Evolutionary conservation across 352 stramenopile species (phyloP), one percentile per base, ranked within the genome.

Genomic region (Pythium scleroteichum): DNA sequence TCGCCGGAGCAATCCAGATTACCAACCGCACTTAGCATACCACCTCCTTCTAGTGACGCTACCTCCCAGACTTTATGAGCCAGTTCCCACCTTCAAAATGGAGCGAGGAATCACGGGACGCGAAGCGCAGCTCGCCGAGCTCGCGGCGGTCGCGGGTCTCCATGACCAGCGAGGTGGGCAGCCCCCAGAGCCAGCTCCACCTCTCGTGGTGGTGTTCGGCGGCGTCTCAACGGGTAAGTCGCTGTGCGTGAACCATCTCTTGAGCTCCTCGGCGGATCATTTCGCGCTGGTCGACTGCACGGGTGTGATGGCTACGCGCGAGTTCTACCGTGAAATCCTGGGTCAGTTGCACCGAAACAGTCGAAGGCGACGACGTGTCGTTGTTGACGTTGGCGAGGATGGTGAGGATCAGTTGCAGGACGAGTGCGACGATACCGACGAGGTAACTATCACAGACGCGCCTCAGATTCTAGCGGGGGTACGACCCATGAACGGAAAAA

Each of bases 201-300:
- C 84, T 32, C 75, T 94, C 3, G 64, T 90, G 24, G 68, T 94
- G 4, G 70, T 92, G 1, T 90, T 90, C 57, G 85, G 85, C 20
- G 79, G 76, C 32, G 81, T 84, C 24, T 91, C 82, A 12, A 87
- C 81, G n/a, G 85, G 85, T 48, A 94, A 94, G 62, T 90, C 78
- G 47, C 48, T 76, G 49, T 72, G 69, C n/a, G 75, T 92, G 48
- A 66, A 70, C 20, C 69, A 77, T 22, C 66, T 62, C 13, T 53
- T 92, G 50, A 64, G 60, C 12, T 47, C 46, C 12, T 62, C 82
- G 40, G 55, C 71, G 19, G 46, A 66, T 19, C 53, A 71, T 9
- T 78, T 81, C 60, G 79, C 76, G 3, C 62, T 90, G 42, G 72
- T 94, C 23, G 82, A 94, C 65, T 90, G 82, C 62, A 88, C 78